phyloP scores from a whole-genome alignment of 441 rosid species.

The Pelargonium citronellum region DNA sequence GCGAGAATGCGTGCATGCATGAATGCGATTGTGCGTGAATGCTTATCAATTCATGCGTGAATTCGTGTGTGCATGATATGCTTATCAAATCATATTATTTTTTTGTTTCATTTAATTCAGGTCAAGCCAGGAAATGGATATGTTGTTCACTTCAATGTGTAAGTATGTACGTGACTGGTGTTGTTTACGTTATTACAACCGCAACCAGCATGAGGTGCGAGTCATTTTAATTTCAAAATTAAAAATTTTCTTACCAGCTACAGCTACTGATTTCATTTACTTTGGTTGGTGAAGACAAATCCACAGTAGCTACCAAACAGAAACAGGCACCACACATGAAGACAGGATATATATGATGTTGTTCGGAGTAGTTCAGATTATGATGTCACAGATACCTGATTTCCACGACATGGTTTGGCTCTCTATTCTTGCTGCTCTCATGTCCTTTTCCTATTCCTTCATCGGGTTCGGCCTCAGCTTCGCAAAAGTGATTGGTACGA shows the following conservation, averaged over 20 bases:
- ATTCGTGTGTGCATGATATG: too few species aligned
- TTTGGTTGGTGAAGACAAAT: neutral
- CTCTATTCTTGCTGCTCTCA: neutral
- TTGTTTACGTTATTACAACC: neutral
- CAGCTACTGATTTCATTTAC: neutral
- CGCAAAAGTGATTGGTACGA: neutral
- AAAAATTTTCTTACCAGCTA: too few species aligned
- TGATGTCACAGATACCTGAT: slow-evolving; percentile 7
- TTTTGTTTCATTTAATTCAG: neutral
- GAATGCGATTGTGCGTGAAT: too few species aligned
- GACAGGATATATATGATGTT: slow-evolving; percentile 28
- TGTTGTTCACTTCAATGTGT: neutral
- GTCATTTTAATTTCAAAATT: neutral
- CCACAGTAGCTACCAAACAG: neutral
- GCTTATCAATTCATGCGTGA: too few species aligned
- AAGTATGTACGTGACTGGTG: neutral
- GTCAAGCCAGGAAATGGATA: neutral
- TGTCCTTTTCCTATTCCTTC: slow-evolving; percentile 2
- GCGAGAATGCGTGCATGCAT: too few species aligned
- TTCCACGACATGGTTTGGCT: neutral
- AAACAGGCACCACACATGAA: slow-evolving; percentile 13
- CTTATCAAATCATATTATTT: too few species aligned
- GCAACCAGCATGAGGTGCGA: neutral
- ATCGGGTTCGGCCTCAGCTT: neutral
- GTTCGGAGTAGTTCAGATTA: slow-evolving; percentile 26